Evolutionary conservation across 257 asterid genomes (phyloP).

Genomic region (Plantago ovata): DNA sequence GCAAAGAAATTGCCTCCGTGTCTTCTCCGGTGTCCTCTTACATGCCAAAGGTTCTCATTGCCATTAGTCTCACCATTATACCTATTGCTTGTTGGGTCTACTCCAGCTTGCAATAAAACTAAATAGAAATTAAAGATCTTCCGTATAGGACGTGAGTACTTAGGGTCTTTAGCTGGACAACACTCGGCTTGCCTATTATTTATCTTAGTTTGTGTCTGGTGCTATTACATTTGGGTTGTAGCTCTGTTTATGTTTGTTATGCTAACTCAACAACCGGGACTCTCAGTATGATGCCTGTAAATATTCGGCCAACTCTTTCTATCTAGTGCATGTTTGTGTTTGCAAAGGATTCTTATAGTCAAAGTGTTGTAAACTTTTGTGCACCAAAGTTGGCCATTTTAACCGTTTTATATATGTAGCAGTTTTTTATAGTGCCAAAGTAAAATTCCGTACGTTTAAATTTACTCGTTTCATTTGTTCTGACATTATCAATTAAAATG

Average conservation of each 20-base stretch:
- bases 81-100: slow-evolving; percentile 39
- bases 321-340: neutral
- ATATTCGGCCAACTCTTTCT: neutral
- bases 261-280: neutral
- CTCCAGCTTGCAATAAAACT: slow-evolving; percentile 21
- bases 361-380: neutral
- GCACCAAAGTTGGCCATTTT: no score
- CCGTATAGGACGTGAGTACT: slow-evolving; percentile 21
- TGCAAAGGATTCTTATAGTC: neutral
- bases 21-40: slow-evolving; percentile 23
- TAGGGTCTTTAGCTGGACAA: slow-evolving; percentile 19
- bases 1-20: slow-evolving; percentile 17
- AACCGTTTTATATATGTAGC: no score
- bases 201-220: slow-evolving; percentile 12
- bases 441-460: no score
- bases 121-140: slow-evolving; percentile 11
- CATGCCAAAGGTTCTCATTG: slow-evolving; percentile 46
- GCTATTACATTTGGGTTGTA: slow-evolving; percentile 4
- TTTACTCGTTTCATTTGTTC: no score
- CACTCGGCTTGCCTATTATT: slow-evolving; percentile 9
- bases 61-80: slow-evolving; percentile 33
- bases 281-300: slow-evolving; percentile 2
- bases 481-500: no score
- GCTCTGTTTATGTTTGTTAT: slow-evolving; percentile 23
- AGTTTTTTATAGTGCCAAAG: no score